phyloP scores from a whole-genome alignment of 2,329 filamentous ascomycete species.

The Amauroascus niger region DNA sequence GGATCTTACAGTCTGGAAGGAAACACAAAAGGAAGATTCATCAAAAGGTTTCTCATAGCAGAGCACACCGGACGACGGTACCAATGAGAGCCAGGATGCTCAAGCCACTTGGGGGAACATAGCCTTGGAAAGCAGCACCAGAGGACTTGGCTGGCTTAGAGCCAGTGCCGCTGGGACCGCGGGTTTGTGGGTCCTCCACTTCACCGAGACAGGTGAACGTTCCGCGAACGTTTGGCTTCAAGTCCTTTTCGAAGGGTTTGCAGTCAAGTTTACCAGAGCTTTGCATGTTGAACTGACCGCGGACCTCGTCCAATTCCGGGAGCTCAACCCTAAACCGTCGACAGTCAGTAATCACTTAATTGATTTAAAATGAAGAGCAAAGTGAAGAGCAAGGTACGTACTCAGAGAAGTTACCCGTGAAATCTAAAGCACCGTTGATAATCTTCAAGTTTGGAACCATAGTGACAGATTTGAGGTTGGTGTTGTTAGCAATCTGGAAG shows the following conservation, averaged over 20 bases:
- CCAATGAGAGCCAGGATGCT: conserved; percentile 39
- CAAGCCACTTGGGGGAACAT: conserved; percentile 28
- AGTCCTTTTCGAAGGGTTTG: conserved; percentile 37
- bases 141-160: conserved; percentile 26
- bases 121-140: conserved; percentile 30
- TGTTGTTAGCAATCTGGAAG: conserved; percentile 86
- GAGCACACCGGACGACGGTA: conserved; percentile 37
- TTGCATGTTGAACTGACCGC: conserved; percentile 61
- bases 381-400: conserved; percentile 19
- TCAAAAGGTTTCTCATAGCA: conserved; percentile 34
- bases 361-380: background rate
- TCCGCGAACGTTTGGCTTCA: conserved; percentile 40
- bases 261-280: conserved; percentile 56
- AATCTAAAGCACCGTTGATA: conserved; percentile 70
- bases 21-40: too few relatives aligned
- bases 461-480: conserved; percentile 53
- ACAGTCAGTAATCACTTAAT: background rate
- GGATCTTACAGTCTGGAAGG: conserved; percentile 22
- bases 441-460: conserved; percentile 59
- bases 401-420: conserved; percentile 80
- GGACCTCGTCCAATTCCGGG: conserved; percentile 56
- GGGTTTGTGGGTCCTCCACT: conserved; percentile 29
- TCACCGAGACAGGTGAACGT: conserved; percentile 37
- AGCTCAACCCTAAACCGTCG: conserved; percentile 54
- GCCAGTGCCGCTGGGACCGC: conserved; percentile 21